phyloP scores from a whole-genome alignment of 305 asterid species.

The Coffea humblotiana region DNA sequence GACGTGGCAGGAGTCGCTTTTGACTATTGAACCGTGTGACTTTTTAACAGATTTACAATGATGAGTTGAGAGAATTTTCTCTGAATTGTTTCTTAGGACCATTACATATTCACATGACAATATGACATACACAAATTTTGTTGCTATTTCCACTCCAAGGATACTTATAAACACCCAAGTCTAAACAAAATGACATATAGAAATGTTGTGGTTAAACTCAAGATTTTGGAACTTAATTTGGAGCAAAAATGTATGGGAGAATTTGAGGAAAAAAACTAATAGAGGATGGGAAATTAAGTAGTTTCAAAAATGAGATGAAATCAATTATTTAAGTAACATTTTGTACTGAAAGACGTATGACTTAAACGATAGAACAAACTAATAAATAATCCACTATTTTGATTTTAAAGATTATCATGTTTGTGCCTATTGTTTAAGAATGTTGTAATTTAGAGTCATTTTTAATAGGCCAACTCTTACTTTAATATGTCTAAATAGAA shows the following conservation, averaged over 20 bases:
- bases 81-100: constrained; percentile 10
- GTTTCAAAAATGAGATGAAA: background rate
- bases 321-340: background rate
- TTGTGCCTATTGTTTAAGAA: too few relatives aligned
- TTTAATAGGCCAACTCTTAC: too few relatives aligned
- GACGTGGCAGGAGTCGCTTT: constrained; percentile 20
- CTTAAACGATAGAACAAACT: too few relatives aligned
- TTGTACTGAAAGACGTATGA: too few relatives aligned
- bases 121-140: background rate
- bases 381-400: too few relatives aligned
- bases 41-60: constrained; percentile 41
- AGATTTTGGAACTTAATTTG: background rate
- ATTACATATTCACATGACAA: background rate
- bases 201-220: background rate
- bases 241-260: background rate
- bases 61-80: constrained; percentile 27
- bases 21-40: constrained; percentile 34
- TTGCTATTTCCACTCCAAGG: background rate
- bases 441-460: too few relatives aligned
- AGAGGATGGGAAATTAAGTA: background rate
- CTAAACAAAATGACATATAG: background rate
- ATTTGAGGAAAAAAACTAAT: background rate
- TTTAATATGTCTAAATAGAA: background rate
- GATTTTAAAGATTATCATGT: too few relatives aligned
- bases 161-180: background rate